phyloP scores from a whole-genome alignment of 495 filamentous ascomycete species.

The Penicillium arizonense region DNA sequence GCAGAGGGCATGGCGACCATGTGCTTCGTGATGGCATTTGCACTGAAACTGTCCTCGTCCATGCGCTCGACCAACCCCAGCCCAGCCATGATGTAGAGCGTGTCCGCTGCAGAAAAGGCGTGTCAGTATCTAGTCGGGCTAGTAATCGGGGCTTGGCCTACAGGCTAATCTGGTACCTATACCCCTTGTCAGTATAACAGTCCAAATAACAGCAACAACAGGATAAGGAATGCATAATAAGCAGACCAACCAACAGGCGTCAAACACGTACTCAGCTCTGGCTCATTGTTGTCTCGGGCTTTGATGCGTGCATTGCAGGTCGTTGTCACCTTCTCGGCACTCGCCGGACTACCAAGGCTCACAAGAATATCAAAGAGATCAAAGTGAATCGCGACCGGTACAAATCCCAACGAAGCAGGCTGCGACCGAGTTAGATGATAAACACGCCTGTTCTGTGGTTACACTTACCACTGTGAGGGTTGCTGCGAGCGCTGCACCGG shows the following conservation, averaged over 20 bases:
- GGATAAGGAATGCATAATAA: not conserved
- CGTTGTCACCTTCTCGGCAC: constrained; percentile 23
- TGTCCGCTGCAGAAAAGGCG: constrained; percentile 28
- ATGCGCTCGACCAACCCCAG: constrained; percentile 32
- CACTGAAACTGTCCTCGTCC: constrained; percentile 22
- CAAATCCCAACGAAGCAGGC: constrained; percentile 34
- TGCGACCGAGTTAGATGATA: constrained; percentile 4
- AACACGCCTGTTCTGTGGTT: not conserved
- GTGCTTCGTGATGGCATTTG: constrained; percentile 35
- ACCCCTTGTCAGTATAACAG: not conserved
- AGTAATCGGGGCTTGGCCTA: constrained; percentile 6
- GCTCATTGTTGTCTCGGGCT: constrained; percentile 6
- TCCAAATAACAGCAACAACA: not conserved
- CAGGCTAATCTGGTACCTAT: constrained; percentile 22
- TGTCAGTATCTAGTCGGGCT: not conserved
- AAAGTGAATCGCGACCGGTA: constrained; percentile 38
- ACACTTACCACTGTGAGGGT: constrained; percentile 28
- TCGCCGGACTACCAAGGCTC: constrained; percentile 18
- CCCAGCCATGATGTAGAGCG: constrained; percentile 35
- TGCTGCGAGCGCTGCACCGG: constrained; percentile 26
- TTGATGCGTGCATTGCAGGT: constrained; percentile 15
- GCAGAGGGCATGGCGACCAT: constrained; percentile 33
- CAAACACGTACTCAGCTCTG: constrained; percentile 20
- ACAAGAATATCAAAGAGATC: constrained; percentile 29
- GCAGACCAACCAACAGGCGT: not conserved